A percentile compares a stretch with the other conserved stretches of the same genome.
phyloP scores from a whole-genome alignment of 23 red algal genomes.

The Gracilaria caudata region DNA sequence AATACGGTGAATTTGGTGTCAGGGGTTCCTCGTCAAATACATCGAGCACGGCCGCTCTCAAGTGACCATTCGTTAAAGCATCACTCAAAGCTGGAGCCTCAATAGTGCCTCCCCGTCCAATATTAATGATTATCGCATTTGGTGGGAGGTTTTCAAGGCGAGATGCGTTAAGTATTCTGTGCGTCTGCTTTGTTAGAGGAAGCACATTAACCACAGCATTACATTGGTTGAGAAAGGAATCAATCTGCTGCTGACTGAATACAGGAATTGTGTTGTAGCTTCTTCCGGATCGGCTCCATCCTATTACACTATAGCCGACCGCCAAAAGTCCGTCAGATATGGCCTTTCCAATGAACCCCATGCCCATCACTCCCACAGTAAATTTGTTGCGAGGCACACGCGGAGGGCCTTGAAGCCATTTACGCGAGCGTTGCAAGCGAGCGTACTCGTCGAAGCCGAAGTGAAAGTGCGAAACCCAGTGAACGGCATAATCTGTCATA shows the following conservation, averaged over 20 bases:
- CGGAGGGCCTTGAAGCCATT: background rate
- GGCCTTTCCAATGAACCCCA: background rate
- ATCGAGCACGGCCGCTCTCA: background rate
- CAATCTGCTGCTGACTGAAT: background rate
- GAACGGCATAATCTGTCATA: background rate
- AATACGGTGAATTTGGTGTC: background rate
- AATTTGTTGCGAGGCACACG: background rate
- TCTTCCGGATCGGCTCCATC: background rate
- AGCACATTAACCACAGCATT: slow-evolving; percentile 12
- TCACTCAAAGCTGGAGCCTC: background rate
- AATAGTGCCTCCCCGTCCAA: background rate
- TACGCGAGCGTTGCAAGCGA: background rate
- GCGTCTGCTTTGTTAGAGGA: slow-evolving; percentile 1
- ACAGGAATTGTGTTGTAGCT: background rate
- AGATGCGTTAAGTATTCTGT: background rate
- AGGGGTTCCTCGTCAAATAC: slow-evolving; percentile 1
- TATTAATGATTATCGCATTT: background rate
- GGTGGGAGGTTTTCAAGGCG: background rate
- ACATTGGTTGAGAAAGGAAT: background rate
- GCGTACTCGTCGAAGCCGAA: background rate
- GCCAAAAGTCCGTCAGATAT: background rate
- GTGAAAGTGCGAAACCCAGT: slow-evolving; percentile 21
- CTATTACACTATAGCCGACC: background rate
- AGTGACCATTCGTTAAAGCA: background rate
- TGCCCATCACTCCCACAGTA: background rate